These are phyloP conservation scores for Nectriaceae sp. DNA, from an alignment of 2,329 filamentous ascomycete species.

Conservation along the genomic window DNA sequence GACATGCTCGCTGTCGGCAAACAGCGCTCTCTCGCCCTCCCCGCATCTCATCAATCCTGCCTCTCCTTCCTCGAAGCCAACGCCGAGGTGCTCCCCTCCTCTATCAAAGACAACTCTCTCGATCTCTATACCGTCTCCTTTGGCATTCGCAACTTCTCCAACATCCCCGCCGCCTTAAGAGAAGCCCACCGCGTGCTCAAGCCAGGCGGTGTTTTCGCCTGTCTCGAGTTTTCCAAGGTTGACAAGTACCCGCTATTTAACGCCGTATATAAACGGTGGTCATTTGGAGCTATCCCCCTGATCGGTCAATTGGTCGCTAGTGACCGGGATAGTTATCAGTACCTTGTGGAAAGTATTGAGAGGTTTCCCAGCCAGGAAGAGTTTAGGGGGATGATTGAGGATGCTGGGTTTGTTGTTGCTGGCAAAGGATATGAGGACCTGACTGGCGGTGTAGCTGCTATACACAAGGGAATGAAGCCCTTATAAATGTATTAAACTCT, in stretches of 20 bases:
- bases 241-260: constrained; percentile 79
- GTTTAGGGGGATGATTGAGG: constrained; percentile 80
- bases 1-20: constrained; percentile 90
- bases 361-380: constrained; percentile 83
- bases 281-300: constrained; percentile 88
- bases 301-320: constrained; percentile 95
- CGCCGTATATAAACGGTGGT: constrained; percentile 91
- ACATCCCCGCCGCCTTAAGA: constrained; percentile 78
- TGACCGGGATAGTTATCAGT: constrained; percentile 96
- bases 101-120: constrained; percentile 69
- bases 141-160: constrained; percentile 94
- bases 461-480: constrained; percentile 95
- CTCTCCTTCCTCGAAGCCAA: constrained; percentile 85
- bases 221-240: constrained; percentile 88
- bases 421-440: constrained; percentile 86
- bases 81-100: constrained; percentile 70
- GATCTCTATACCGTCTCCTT: constrained; percentile 98
- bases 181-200: constrained; percentile 89
- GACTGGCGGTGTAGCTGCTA: constrained; percentile 89
- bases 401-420: constrained; percentile 83
- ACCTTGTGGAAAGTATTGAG: constrained; percentile 97
- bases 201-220: constrained; percentile 94
- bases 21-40: constrained; percentile 67
- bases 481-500: constrained; percentile 28
- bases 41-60: constrained; percentile 56